Evolutionary conservation across 345 rosid genomes (phyloP), one percentile per base, ranked within the genome.

Genomic region (Eucalyptus marginata): DNA sequence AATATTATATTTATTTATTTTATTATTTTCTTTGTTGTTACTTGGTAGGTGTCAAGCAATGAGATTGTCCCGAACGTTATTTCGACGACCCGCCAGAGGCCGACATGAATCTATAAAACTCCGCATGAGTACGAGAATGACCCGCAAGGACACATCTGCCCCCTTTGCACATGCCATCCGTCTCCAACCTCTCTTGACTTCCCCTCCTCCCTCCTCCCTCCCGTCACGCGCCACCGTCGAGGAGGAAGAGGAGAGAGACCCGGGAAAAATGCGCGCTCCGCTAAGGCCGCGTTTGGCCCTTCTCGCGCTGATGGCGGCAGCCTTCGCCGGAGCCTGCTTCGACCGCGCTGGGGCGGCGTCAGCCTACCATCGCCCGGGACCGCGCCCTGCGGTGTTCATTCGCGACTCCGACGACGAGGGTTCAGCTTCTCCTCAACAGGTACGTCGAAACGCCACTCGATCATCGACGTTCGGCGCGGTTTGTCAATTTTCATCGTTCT

Each of bases 341-440:
- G 10, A 29, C 71, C 71, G 33, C 16, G 76, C 76, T 8, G 62
- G 62, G 62, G 36, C 40, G 40, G 76, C 76, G 11, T 87, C 76
- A 17, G 87, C 93, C 27, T 95, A 93, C 88, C 92, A 90, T 54
- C 94, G 97, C 83, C 96, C 95, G 17, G 92, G 46, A 14, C 17
- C 92, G 49, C 92, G 97, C 43, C 83, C 90, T 56, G 64, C 68
- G 66, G 13, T 94, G 56, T 90, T 46, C 88, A 79, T 93, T 4
- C 89, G 25, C 62, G 88, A 62, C 5, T 43, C 89, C 13, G 43
- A 62, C 29, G 87, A 89, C 31, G 27, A 83, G 49, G 92, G 91
- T 9, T n/a, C 76, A 17, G 76, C 76, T 88, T 92, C 91, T 85
- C 96, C 97, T 11, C 94, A 96, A 86, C 97, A 95, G 95, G 98